Evolutionary conservation across 148 eudicot genomes (phyloP).

Genomic region (Polygonum aviculare): DNA sequence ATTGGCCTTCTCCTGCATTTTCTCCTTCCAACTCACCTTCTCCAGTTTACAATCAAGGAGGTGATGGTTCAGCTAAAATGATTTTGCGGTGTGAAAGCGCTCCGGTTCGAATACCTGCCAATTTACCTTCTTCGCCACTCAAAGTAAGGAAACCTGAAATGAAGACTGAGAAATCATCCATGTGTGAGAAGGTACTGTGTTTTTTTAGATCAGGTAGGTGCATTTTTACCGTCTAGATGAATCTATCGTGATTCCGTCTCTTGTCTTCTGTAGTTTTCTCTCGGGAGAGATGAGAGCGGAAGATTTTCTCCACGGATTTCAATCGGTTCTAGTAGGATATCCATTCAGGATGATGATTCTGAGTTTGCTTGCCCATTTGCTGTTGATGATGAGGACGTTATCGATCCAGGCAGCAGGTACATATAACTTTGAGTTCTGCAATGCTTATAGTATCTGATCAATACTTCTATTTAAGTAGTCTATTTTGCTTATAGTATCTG

Average conservation of each 20-base stretch:
- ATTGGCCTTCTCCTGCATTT: constrained; percentile 37
- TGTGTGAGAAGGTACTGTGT: constrained; percentile 50
- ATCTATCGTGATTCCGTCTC: background rate
- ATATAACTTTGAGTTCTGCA: background rate
- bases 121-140: constrained; percentile 52
- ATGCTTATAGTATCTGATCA: too few relatives aligned
- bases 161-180: constrained; percentile 31
- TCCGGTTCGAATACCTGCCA: constrained; percentile 55
- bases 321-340: constrained; percentile 62
- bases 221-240: background rate
- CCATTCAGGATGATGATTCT: constrained; percentile 64
- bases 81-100: constrained; percentile 75
- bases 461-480: too few relatives aligned
- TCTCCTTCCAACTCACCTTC: constrained; percentile 57
- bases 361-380: constrained; percentile 83
- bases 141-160: constrained; percentile 38
- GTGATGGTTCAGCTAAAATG: constrained; percentile 23
- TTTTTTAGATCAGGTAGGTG: background rate
- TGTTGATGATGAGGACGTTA: constrained; percentile 65
- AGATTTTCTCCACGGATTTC: constrained; percentile 52
- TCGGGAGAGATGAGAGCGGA: constrained; percentile 56
- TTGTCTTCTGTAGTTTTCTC: constrained; percentile 36
- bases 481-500: too few relatives aligned
- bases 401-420: constrained; percentile 64
- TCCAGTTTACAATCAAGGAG: constrained; percentile 29